Evolutionary conservation across 768 basidiomycete genomes (phyloP), one percentile per base, ranked within the genome.

Genomic region (Fibroporia radiculosa): DNA sequence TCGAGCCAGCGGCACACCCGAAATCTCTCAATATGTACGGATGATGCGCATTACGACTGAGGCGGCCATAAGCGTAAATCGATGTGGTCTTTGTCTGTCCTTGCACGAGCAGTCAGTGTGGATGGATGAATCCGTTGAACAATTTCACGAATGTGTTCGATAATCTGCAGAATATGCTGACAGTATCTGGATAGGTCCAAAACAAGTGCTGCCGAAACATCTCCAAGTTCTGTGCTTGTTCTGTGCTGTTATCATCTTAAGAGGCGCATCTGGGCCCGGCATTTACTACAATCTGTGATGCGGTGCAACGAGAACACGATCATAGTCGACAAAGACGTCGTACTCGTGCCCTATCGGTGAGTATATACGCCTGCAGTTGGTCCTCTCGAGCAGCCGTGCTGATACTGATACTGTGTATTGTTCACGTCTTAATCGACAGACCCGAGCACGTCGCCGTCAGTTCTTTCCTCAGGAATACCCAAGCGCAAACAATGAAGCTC

Each of bases 341-440:
- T 92, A 18, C 72, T 97, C 8, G 82, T 93, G 0, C 93, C 91
- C 4, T 95, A 95, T 60, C 70, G 74, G 62, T 77, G 63, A 29
- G 34, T 35, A 35, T 19, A 8, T 35, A 18, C 34, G 16, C 7
- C 34, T 35, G 29, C 8, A 31, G 29, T n/a, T n/a, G n/a, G 29
- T n/a, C 29, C 8, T 31, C n/a, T 10, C n/a, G 29, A 31, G 8
- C 29, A 31, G 8, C 29, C 29, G 29, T n/a, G n/a, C n/a, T n/a
- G n/a, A n/a, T n/a, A n/a, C n/a, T n/a, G n/a, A n/a, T n/a, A n/a
- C n/a, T n/a, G n/a, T n/a, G n/a, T 31, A 31, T 31, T 31, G 10
- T n/a, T 31, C 29, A 31, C 29, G 29, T n/a, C 29, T 31, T 13
- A 37, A n/a, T 20, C 28, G 33, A 19, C 48, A 72, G 69, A 40